A percentile compares a stretch with the other conserved stretches of the same genome.
phyloP scores from a whole-genome alignment of 306 rosid species.

The Lotus japonicus region DNA sequence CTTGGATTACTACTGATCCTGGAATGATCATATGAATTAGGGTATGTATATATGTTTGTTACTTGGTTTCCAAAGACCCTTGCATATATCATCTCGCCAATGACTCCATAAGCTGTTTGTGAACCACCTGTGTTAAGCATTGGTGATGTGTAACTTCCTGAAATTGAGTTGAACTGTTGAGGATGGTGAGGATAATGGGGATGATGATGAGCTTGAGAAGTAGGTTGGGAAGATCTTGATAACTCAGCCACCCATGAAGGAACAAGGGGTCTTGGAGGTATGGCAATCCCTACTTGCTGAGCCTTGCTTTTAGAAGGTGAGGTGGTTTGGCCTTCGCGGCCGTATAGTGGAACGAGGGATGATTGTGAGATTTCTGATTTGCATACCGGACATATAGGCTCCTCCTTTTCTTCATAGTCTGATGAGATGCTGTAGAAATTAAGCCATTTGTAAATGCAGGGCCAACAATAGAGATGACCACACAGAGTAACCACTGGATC shows the following conservation, averaged over 20 bases:
- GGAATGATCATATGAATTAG: too few relatives aligned
- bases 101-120: conserved; percentile 33
- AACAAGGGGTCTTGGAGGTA: conserved; percentile 61
- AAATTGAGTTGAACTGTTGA: conserved; percentile 28
- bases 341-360: conserved; percentile 69
- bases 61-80: conserved; percentile 67
- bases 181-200: conserved; percentile 27
- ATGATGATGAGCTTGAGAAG: conserved; percentile 28
- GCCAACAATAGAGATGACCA: conserved; percentile 98
- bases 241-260: conserved; percentile 35
- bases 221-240: conserved; percentile 27
- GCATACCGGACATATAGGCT: conserved; percentile 74
- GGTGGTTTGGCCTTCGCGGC: conserved; percentile 42
- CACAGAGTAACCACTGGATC: conserved; percentile 98
- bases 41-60: conserved; percentile 49
- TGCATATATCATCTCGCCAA: conserved; percentile 65
- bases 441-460: conserved; percentile 91
- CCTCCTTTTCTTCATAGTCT: conserved; percentile 27
- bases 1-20: conserved; percentile 48
- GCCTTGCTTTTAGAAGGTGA: conserved; percentile 35
- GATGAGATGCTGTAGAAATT: conserved; percentile 26
- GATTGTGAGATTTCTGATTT: conserved; percentile 65
- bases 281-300: conserved; percentile 29
- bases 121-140: conserved; percentile 31
- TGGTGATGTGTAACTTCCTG: conserved; percentile 21